Percentiles rank a stretch among this genome's conserved stretches.
Evolutionary conservation across 345 rosid genomes (phyloP).

Genomic region (Citrus cavaleriei): DNA sequence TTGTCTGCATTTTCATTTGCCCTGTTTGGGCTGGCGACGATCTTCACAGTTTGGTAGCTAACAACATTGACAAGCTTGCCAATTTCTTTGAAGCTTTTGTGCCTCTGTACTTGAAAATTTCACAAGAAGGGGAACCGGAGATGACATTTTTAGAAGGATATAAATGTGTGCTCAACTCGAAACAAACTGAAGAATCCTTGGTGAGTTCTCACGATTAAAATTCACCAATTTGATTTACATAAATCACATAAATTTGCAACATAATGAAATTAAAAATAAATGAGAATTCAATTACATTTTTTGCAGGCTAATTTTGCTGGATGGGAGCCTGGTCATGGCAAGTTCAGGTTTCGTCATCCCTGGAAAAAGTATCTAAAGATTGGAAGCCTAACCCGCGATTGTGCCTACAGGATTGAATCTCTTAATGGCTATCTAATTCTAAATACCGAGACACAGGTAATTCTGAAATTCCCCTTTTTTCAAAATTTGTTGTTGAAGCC

Average conservation of each 20-base stretch:
- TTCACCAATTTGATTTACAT: not conserved
- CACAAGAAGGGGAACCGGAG: not conserved
- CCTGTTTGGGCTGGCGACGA: constrained; percentile 20
- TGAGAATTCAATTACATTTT: not conserved
- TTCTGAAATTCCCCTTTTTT: not conserved
- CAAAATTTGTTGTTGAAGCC: not conserved
- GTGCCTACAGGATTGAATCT: constrained; percentile 35
- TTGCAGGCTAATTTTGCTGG: constrained; percentile 35
- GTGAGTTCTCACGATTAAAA: constrained; percentile 11
- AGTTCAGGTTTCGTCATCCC: constrained; percentile 39
- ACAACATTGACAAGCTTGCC: constrained; percentile 18
- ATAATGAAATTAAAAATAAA: too few relatives aligned
- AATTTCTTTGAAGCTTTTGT: constrained; percentile 24
- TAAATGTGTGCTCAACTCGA: constrained; percentile 24
- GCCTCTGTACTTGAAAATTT: constrained; percentile 9
- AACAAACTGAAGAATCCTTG: constrained; percentile 29
- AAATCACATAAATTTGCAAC: not conserved
- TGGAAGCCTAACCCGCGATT: constrained; percentile 31
- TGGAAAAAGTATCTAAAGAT: constrained; percentile 36
- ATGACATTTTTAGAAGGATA: constrained; percentile 18
- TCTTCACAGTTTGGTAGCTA: constrained; percentile 12
- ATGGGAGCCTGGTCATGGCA: constrained; percentile 43
- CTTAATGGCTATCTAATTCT: constrained; percentile 18
- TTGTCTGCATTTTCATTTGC: constrained; percentile 11
- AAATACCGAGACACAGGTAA: not conserved